Base-by-base conservation (phyloP, 2,329 filamentous ascomycete species). In the Fusarium buharicum region DNA sequence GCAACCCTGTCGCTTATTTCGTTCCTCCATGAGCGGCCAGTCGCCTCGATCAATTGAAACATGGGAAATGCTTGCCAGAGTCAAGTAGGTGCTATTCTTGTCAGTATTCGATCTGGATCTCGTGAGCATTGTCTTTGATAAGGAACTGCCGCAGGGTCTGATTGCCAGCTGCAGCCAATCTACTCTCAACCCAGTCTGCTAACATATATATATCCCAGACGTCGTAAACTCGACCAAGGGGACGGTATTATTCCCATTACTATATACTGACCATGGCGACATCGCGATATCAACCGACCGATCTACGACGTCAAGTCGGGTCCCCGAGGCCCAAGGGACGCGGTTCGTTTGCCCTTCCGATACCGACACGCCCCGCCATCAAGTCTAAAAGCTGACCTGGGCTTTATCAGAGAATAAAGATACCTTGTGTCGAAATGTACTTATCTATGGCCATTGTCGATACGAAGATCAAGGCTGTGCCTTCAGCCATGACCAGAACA, bases 381-480 rank as follows among this genome's bases (percentile, higher is more conserved):
- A 47, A 48, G 17, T 54, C 41, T 49, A 24, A 38, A 38, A 46
- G 41, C 59, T 68, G 50, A 64, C 56, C 50, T 43, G 39, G 41
- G 33, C 54, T 47, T 16, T 36, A 7, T 24, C 66, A 90, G 89
- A 91, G 78, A 91, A 90, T 75, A 96, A 94, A 78, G 93, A 96
- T 74, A 96, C 92, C 7, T 84, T 94, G 54, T 97, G 93, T 79
- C 90, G 93, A 73, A 97, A 97, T 78, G 90, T 97, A 60, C 85
- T 93, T 61, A 96, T 97, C 70, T 97, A 96, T 76, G 93, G 93
- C 52, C 91, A 94, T 77, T 97, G 93, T 76, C 90, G 92, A 64
- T 96, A 93, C 77, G 91, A 96, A 79, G 92, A 96, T 73, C 89
- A 91, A 78, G 92, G 91, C 79, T 97, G 93, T 78, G 88, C 90